phyloP scores from a whole-genome alignment of 108 stramenopile genomes.

The Cyclotella sp. region DNA sequence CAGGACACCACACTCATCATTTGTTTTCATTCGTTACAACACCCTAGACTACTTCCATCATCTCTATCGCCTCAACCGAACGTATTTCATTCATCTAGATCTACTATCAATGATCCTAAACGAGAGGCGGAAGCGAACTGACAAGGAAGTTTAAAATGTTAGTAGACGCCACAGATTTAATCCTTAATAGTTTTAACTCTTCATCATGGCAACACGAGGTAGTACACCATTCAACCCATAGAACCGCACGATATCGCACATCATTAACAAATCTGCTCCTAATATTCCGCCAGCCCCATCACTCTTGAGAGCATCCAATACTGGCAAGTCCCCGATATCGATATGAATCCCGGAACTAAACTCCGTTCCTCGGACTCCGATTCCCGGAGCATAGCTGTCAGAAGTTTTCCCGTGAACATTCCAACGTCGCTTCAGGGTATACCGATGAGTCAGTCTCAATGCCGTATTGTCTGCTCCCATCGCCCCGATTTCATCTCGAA shows the following conservation, averaged over 20 bases:
- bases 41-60: too few relatives aligned
- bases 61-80: too few relatives aligned
- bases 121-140: too few relatives aligned
- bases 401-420: slow-evolving; percentile 35
- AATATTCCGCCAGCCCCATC: slow-evolving; percentile 77
- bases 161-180: too few relatives aligned
- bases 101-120: too few relatives aligned
- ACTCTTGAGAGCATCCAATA: slow-evolving; percentile 59
- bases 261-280: slow-evolving; percentile 74
- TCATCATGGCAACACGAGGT: slow-evolving; percentile 33
- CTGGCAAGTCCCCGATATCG: slow-evolving; percentile 78
- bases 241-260: slow-evolving; percentile 53
- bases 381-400: slow-evolving; percentile 26
- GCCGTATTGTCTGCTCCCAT: slow-evolving; percentile 78
- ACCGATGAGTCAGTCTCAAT: slow-evolving; percentile 70
- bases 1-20: too few relatives aligned
- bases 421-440: slow-evolving; percentile 56
- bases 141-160: too few relatives aligned
- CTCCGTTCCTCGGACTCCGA: slow-evolving; percentile 6
- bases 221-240: slow-evolving; percentile 29
- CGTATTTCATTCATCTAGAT: too few relatives aligned
- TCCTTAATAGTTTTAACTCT: neutral
- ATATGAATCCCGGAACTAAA: slow-evolving; percentile 42
- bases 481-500: slow-evolving; percentile 57
- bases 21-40: too few relatives aligned